Conservation (phyloP, 164 flowering plant species). For the Pachysandra terminalis region DNA sequence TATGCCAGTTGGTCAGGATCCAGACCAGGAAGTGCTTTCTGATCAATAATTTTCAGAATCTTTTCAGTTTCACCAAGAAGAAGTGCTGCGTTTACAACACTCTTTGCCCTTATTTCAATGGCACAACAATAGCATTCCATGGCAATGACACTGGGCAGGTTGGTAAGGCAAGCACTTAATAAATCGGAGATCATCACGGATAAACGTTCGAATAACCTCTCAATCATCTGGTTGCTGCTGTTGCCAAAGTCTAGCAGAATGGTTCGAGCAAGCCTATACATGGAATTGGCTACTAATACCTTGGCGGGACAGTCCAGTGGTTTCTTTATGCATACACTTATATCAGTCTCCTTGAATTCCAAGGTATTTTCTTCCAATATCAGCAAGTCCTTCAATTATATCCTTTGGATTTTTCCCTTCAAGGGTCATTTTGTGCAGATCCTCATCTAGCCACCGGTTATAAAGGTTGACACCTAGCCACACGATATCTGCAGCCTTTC, state of each 20-base stretch:
- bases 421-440: conserved; percentile 35
- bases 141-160: conserved; percentile 30
- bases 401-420: conserved; percentile 33
- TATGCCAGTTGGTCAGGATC: conserved; percentile 23
- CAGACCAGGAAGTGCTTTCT: conserved; percentile 17
- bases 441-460: conserved; percentile 45
- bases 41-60: conserved; percentile 35
- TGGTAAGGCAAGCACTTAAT: conserved; percentile 54
- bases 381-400: conserved; percentile 33
- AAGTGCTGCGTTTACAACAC: conserved; percentile 31
- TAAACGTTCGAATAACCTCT: conserved; percentile 27
- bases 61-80: conserved; percentile 46
- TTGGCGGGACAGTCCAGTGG: conserved; percentile 43
- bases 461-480: conserved; percentile 54
- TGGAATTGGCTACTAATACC: conserved; percentile 52
- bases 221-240: conserved; percentile 9
- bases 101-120: conserved; percentile 36
- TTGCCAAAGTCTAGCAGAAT: conserved; percentile 22
- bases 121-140: conserved; percentile 29
- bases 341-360: conserved; percentile 18
- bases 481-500: conserved; percentile 47
- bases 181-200: conserved; percentile 40
- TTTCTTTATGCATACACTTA: conserved; percentile 19
- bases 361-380: conserved; percentile 24
- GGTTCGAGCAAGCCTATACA: conserved; percentile 51